Evolutionary conservation across 2,329 filamentous ascomycete genomes (phyloP).

Genomic region (Cercospora berteroae): DNA sequence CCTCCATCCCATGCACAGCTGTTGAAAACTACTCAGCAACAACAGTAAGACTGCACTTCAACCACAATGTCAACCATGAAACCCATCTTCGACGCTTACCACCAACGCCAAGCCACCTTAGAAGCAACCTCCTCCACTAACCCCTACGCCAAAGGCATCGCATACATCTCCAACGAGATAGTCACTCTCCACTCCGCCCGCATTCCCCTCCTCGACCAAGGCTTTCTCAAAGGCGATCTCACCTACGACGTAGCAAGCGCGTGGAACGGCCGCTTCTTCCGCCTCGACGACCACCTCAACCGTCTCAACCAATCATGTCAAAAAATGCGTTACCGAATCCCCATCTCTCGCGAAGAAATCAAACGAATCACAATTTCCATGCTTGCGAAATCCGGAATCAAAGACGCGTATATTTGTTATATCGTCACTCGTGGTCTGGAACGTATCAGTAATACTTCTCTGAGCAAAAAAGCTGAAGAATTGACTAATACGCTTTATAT

Average conservation of each 20-base stretch:
- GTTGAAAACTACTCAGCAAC: not conserved
- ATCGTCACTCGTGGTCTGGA: conserved; percentile 54
- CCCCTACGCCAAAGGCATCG: conserved; percentile 47
- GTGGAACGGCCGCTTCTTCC: conserved; percentile 55
- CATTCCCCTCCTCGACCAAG: conserved; percentile 54
- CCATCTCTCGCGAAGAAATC: conserved; percentile 39
- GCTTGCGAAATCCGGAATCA: conserved; percentile 48
- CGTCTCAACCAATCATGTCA: conserved; percentile 47
- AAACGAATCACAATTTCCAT: conserved; percentile 44
- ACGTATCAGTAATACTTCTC: conserved; percentile 22
- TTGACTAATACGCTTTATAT: conserved; percentile 48
- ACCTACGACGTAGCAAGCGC: conserved; percentile 55
- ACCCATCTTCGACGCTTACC: conserved; percentile 44
- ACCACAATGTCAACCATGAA: conserved; percentile 46
- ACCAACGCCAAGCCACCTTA: conserved; percentile 36
- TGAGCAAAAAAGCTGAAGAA: conserved; percentile 37
- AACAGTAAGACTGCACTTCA: not conserved
- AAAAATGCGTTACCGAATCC: conserved; percentile 49
- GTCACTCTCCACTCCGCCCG: conserved; percentile 48
- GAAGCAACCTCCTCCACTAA: conserved; percentile 36
- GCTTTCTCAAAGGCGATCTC: conserved; percentile 53
- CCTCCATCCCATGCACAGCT: not conserved
- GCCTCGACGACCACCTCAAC: conserved; percentile 51
- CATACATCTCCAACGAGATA: conserved; percentile 49
- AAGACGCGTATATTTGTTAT: conserved; percentile 52